Conservation (phyloP, 352 stramenopile species). For the Phytophthora palmivora region DNA sequence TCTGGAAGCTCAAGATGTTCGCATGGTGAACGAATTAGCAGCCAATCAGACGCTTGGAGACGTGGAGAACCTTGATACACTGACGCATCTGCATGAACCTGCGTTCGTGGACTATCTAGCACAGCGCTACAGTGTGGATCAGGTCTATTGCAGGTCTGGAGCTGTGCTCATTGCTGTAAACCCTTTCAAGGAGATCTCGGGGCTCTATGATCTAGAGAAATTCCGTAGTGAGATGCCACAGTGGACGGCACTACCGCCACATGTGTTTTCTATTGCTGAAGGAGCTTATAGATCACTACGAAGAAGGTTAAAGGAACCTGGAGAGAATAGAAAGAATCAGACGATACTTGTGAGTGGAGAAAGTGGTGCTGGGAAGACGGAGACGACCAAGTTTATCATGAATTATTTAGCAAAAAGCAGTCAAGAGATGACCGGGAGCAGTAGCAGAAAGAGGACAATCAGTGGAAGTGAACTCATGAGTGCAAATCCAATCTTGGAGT, state of each 20-base stretch:
- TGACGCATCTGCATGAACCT: conserved; percentile 83
- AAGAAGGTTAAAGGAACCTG: conserved; percentile 42
- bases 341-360: conserved; percentile 97
- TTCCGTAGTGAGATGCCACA: conserved; percentile 44
- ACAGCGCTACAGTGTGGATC: conserved; percentile 71
- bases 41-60: conserved; percentile 49
- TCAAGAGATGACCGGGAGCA: conserved; percentile 14
- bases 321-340: conserved; percentile 84
- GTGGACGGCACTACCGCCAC: conserved; percentile 53
- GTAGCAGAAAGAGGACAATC: conserved; percentile 36
- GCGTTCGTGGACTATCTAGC: conserved; percentile 84
- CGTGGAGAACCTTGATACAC: conserved; percentile 73
- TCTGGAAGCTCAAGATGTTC: conserved; percentile 51
- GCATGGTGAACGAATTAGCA: conserved; percentile 56
- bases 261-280: conserved; percentile 86
- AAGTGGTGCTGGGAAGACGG: conserved; percentile 95
- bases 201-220: conserved; percentile 64
- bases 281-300: conserved; percentile 71
- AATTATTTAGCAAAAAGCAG: conserved; percentile 59
- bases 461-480: conserved; percentile 75
- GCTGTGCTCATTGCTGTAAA: conserved; percentile 83
- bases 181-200: conserved; percentile 75
- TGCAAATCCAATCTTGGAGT: conserved; percentile 86
- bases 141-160: conserved; percentile 82
- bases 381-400: conserved; percentile 95